These are phyloP conservation scores for Clavispora santaluciae DNA, from an alignment of 805 yeast genomes.

Conservation along the genomic window DNA sequence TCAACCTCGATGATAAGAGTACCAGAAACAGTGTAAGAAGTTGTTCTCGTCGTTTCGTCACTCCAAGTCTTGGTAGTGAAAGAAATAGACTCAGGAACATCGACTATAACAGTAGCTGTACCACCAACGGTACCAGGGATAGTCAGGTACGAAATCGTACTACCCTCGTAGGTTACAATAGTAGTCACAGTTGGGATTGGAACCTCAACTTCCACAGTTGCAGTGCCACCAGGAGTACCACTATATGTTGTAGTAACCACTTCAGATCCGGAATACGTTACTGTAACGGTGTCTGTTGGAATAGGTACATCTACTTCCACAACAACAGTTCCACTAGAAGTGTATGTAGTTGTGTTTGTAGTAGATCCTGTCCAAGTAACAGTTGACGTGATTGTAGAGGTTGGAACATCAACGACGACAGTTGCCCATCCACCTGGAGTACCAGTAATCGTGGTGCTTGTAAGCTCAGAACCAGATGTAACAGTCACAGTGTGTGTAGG, in stretches of 20 bases:
- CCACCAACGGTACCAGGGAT: constrained; percentile 5
- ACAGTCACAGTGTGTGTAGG: neutral
- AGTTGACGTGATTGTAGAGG: constrained; percentile 8
- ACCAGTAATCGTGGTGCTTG: neutral
- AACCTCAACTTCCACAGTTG: constrained; percentile 14
- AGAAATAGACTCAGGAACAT: constrained; percentile 10
- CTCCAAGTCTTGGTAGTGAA: constrained; percentile 10
- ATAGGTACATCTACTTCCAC: constrained; percentile 11
- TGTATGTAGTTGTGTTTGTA: constrained; percentile 4
- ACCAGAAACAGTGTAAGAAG: constrained; percentile 2
- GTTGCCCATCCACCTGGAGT: constrained; percentile 3
- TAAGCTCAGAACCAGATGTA: neutral
- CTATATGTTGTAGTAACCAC: constrained; percentile 13
- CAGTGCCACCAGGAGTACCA: constrained; percentile 13
- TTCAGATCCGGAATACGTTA: neutral
- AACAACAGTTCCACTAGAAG: constrained; percentile 9
- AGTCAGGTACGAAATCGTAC: neutral
- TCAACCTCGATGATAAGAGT: constrained; percentile 10
- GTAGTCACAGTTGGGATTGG: constrained; percentile 10
- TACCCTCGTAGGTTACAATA: constrained; percentile 3
- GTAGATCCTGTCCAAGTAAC: constrained; percentile 8
- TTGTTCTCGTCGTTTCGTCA: constrained; percentile 6
- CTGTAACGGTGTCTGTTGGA: constrained; percentile 11
- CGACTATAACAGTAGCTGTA: constrained; percentile 11
- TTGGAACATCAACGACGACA: constrained; percentile 12